Evolutionary conservation across 306 rosid species (phyloP).

Genomic region (Carpinus fangiana): DNA sequence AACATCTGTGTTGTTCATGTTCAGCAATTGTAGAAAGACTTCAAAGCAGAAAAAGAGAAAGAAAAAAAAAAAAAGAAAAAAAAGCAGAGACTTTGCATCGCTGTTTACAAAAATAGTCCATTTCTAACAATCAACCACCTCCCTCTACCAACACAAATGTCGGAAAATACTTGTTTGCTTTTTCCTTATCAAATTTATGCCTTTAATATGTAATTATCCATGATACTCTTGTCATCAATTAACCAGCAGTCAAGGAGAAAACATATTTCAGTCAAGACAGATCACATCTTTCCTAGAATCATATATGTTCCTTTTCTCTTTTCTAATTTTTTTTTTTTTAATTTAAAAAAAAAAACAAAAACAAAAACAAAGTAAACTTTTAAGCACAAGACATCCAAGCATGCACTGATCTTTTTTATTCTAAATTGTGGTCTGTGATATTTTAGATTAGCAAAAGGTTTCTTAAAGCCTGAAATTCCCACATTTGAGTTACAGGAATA

Average conservation of each 20-base stretch:
- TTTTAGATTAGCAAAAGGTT: not conserved
- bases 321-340: too few species aligned
- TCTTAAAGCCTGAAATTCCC: not conserved
- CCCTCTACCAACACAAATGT: not conserved
- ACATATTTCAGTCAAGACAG: not conserved
- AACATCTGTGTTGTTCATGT: conserved; percentile 16
- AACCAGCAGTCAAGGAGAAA: not conserved
- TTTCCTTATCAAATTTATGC: not conserved
- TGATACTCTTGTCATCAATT: not conserved
- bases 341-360: too few species aligned
- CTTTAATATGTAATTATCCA: not conserved
- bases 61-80: not conserved
- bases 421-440: not conserved
- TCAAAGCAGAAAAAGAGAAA: not conserved
- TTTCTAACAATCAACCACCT: not conserved
- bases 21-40: conserved; percentile 13
- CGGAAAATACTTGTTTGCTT: not conserved
- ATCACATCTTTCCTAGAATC: not conserved
- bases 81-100: not conserved
- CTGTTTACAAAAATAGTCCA: not conserved
- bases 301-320: not conserved
- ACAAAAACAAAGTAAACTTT: not conserved
- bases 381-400: not conserved
- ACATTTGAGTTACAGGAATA: not conserved
- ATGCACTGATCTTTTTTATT: not conserved